Evolutionary conservation across 768 basidiomycete genomes (phyloP), one percentile per base, ranked within the genome.

Genomic region (Serpula lacrymans): DNA sequence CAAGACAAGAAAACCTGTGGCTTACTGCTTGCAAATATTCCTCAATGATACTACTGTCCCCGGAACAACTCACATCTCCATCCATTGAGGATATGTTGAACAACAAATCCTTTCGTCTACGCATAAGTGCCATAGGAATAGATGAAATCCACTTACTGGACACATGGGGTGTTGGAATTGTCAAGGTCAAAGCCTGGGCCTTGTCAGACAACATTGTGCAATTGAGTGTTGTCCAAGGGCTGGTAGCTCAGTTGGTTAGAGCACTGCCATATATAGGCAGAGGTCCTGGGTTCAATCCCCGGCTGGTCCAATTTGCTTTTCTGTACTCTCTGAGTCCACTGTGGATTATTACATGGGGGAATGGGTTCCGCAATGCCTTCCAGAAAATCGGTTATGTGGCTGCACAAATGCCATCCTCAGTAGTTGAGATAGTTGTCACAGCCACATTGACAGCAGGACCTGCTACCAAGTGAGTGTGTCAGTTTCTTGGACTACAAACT

Each of bases 141-240:
- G 50, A 51, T 26, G 47, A 53, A 24, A 36, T 48, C 4, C 52
- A 51, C 26, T 32, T 54, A 2, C 31, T 53, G 5, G 43, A 39
- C n/a, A 28, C 30, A 3, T n/a, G n/a, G n/a, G n/a, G n/a, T n/a
- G n/a, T n/a, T n/a, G n/a, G n/a, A n/a, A n/a, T n/a, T n/a, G n/a
- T n/a, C n/a, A n/a, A n/a, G n/a, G n/a, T n/a, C n/a, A 28, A 27
- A 9, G 29, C 17, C 17, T n/a, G n/a, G n/a, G n/a, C n/a, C n/a
- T n/a, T n/a, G n/a, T n/a, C n/a, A n/a, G n/a, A n/a, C n/a, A n/a
- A n/a, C n/a, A n/a, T n/a, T n/a, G n/a, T n/a, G n/a, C n/a, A n/a
- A n/a, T n/a, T n/a, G n/a, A n/a, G n/a, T n/a, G n/a, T n/a, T n/a
- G n/a, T n/a, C n/a, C n/a, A n/a, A n/a, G n/a, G n/a, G n/a, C n/a